Conservation (phyloP, 2,329 filamentous ascomycete species). For the Pyricularia sp. region DNA sequence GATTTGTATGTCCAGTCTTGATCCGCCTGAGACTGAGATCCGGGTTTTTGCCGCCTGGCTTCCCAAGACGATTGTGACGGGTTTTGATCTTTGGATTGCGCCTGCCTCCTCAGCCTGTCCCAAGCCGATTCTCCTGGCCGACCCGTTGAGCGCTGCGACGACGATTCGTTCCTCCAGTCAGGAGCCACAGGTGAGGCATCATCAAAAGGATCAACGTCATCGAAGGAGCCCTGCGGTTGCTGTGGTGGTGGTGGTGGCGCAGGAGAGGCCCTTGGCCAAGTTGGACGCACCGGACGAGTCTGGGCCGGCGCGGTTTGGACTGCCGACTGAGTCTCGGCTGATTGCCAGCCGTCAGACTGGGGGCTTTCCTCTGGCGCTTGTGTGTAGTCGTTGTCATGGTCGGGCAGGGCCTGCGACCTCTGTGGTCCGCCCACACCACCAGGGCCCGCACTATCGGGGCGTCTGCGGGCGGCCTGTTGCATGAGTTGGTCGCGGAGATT, state of each 20-base stretch:
- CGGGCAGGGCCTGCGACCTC: neutral
- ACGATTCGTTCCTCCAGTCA: constrained; percentile 5
- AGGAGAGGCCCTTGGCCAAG: neutral
- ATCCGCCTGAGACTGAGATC: neutral
- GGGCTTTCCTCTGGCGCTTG: neutral
- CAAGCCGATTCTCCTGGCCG: constrained; percentile 9
- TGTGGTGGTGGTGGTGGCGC: neutral
- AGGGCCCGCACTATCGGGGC: neutral
- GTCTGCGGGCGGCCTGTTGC: neutral
- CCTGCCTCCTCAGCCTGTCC: constrained; percentile 11
- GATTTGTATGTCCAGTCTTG: constrained; percentile 6
- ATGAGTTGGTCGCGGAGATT: neutral
- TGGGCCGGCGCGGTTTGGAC: neutral
- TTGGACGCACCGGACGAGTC: constrained; percentile 6
- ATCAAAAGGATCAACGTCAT: constrained; percentile 8
- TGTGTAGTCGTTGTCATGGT: neutral
- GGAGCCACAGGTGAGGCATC: constrained; percentile 13
- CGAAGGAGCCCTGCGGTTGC: neutral
- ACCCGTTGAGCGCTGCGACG: neutral
- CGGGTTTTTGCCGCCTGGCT: neutral
- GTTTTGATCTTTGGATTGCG: neutral
- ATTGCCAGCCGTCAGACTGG: neutral
- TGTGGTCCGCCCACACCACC: neutral
- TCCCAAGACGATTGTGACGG: neutral
- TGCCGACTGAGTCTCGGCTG: neutral